Evolutionary conservation across 345 rosid genomes (phyloP).

Genomic region (Pistacia atlantica): DNA sequence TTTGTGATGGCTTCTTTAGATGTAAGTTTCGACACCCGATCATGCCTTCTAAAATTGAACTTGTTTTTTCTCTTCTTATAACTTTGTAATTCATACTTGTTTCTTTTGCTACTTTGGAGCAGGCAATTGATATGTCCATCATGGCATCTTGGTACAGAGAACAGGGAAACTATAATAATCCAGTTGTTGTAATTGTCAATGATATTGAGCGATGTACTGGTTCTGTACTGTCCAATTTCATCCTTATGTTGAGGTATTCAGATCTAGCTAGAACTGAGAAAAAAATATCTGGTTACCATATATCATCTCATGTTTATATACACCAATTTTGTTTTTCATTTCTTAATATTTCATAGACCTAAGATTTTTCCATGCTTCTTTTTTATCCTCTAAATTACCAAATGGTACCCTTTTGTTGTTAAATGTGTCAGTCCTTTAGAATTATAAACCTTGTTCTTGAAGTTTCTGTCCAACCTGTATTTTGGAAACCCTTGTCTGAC

Average conservation of each 20-base stretch:
- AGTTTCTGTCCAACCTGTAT: neutral
- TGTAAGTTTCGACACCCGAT: slow-evolving; percentile 45
- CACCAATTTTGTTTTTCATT: no score
- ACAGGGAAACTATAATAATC: slow-evolving; percentile 43
- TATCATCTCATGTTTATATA: neutral
- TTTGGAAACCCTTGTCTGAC: no score
- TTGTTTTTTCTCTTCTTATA: neutral
- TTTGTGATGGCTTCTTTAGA: slow-evolving; percentile 65
- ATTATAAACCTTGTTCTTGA: neutral
- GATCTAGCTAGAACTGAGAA: neutral
- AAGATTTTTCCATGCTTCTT: neutral
- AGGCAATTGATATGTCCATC: slow-evolving; percentile 78
- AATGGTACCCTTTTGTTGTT: neutral
- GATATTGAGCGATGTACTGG: slow-evolving; percentile 86
- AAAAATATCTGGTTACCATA: neutral
- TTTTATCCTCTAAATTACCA: neutral
- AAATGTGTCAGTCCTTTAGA: neutral
- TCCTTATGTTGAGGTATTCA: slow-evolving; percentile 69
- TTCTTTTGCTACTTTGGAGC: slow-evolving; percentile 30
- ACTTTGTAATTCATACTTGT: slow-evolving; percentile 18
- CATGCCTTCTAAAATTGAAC: slow-evolving; percentile 1
- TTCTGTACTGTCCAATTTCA: slow-evolving; percentile 73
- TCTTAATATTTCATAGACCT: neutral
- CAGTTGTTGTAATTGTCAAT: slow-evolving; percentile 68
- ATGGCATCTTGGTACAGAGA: slow-evolving; percentile 86